Base-by-base conservation (phyloP, 148 eudicot species). In the Amaranthus cruentus region DNA sequence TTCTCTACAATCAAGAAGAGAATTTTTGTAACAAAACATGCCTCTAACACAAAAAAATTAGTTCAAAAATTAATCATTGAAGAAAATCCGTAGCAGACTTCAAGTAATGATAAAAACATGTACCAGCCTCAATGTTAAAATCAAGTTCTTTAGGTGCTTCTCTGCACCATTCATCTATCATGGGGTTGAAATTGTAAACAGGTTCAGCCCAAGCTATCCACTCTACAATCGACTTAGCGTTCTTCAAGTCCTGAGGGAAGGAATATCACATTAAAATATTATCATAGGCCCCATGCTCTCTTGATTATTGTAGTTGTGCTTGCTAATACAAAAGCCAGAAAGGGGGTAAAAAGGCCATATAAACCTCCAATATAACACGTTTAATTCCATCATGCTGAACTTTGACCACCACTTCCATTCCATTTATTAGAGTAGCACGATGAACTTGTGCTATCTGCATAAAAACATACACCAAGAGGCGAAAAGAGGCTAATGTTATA, bases 181-280 rank as follows among this genome's bases (percentile, higher is more conserved):
- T 90, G 18, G 99, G 94, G 76, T 91, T 90, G 80, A 95, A 95
- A 81, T 95, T 82, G 80, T 90, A 95, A 70, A 88, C 96, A 62
- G 99, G 99, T 81, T 95, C 99, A 54, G 99, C 99, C 99, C 99
- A 95, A 56, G 99, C 99, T 80, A 95, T 87, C 99, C 99, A 95
- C 76, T 92, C 92, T 79, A 95, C 93, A 76, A 95, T 86, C 59
- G 96, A 77, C 87, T 92, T 92, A 2, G 96, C 94, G 85, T 95
- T 95, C 85, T 95, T 95, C 79, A 95, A 79, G 78, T 95, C 99
- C 99, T 95, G 71, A 72, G 81, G 44, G 64, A 78, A 78, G 62
- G n/a, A 75, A 72, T 63, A 47, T 65, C 63, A 73, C 51, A 66
- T 61, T 52, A 62, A 75, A 5, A 83, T 73, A 62, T 83, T 69